Percentiles rank a stretch among this genome's conserved stretches.
These are phyloP conservation scores for Dothistroma septosporum DNA, from an alignment of 2,329 filamentous ascomycete genomes.

Conservation along the genomic window DNA sequence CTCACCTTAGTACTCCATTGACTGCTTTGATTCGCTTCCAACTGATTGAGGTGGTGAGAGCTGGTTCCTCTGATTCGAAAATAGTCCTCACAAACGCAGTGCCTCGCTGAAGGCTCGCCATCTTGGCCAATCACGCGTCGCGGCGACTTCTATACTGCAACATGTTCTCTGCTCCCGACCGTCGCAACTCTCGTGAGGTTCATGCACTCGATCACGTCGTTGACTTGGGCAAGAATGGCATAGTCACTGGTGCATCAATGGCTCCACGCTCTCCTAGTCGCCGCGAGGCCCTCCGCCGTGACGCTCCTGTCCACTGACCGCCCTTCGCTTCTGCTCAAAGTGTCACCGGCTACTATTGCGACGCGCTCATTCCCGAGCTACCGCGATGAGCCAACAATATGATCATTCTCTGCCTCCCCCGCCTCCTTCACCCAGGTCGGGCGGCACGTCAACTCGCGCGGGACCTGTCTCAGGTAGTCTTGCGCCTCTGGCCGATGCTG, in stretches of 20 bases:
- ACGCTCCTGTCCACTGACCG: conserved; percentile 13
- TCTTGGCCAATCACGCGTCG: conserved; percentile 2
- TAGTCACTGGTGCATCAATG: conserved; percentile 5
- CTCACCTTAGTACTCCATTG: not conserved
- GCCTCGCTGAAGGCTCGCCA: not conserved
- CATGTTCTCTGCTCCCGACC: not conserved
- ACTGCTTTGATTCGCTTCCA: conserved; percentile 3
- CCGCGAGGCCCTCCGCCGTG: conserved; percentile 12
- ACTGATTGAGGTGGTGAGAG: conserved; percentile 1
- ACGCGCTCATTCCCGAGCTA: conserved; percentile 21
- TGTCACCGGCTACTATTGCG: conserved; percentile 16
- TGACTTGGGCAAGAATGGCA: conserved; percentile 2
- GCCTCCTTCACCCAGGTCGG: conserved; percentile 23
- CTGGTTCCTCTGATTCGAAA: conserved; percentile 8
- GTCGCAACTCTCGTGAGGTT: not conserved
- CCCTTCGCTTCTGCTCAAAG: conserved; percentile 13
- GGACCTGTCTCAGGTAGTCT: conserved; percentile 9
- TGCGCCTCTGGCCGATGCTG: conserved; percentile 33
- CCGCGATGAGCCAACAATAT: conserved; percentile 32
- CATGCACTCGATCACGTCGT: conserved; percentile 5
- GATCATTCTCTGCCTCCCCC: conserved; percentile 28
- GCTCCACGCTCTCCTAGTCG: conserved; percentile 25
- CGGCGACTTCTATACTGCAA: not conserved
- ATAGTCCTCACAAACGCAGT: conserved; percentile 4
- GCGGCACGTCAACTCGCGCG: conserved; percentile 19